phyloP scores from a whole-genome alignment of 352 stramenopile species.

The Aphanomyces stellatus region DNA sequence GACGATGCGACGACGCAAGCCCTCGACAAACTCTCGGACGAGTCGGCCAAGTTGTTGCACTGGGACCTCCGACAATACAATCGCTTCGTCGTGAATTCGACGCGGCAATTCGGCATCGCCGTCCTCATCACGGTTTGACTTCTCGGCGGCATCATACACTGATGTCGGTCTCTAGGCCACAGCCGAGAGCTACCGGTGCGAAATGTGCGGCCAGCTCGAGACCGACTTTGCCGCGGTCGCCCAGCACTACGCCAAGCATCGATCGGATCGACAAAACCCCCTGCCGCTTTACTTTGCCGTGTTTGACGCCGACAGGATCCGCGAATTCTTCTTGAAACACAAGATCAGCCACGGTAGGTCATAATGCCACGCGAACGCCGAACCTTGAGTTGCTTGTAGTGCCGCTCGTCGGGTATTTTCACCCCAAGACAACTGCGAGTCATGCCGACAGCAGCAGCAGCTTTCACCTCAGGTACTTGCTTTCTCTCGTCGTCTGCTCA shows the following conservation, averaged over 20 bases:
- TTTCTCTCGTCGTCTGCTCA: not conserved
- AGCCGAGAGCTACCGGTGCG: not conserved
- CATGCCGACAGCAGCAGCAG: not conserved
- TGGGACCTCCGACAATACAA: not conserved
- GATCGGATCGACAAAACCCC: not conserved
- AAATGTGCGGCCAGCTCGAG: conserved; percentile 1
- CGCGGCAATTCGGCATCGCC: not conserved
- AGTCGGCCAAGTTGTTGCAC: not conserved
- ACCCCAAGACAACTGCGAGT: not conserved
- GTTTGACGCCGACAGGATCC: not conserved
- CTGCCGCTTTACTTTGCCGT: conserved; percentile 3
- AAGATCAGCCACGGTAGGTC: not conserved
- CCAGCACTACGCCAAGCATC: conserved; percentile 8
- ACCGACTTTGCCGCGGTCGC: not conserved
- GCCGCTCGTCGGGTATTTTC: conserved; percentile 6
- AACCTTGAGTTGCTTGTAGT: not conserved
- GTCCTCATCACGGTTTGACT: conserved; percentile 7
- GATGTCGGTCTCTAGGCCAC: not conserved
- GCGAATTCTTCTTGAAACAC: conserved; percentile 13
- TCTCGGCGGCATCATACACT: not conserved
- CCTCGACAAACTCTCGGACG: not conserved
- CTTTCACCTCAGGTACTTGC: conserved; percentile 4
- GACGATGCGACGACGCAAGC: not conserved
- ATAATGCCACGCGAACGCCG: not conserved
- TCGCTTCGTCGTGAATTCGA: not conserved